Evolutionary conservation across 2,329 filamentous ascomycete species (phyloP), one percentile per base, ranked within the genome.

Genomic region (Blastomyces emzantsi): DNA sequence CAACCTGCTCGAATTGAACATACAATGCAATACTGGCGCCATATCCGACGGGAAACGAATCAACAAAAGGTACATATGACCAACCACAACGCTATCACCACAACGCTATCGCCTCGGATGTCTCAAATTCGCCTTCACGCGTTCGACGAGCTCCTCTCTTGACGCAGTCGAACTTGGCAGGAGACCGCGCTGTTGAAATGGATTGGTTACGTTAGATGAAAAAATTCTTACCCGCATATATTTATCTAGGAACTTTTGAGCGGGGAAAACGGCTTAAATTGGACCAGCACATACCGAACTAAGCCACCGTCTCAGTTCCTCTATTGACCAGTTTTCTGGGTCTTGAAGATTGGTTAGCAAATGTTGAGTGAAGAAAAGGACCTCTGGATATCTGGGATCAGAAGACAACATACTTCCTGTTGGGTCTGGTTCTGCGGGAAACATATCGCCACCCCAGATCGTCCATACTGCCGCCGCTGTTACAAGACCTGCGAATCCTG

Each of bases 361-460:
- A 36, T 39, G n/a, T 7, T 11, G 6, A 39, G 11, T 39, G 28
- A 33, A 33, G 4, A 8, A 15, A 19, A 28, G 51, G 51, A 13
- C 9, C 36, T 39, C 1, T 28, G 51, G 17, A 19, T 22, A 39
- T 22, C 30, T n/a, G 19, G 15, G 19, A 39, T 17, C 8, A 36
- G 5, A 28, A 39, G 58, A 52, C 51, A 81, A 78, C 51, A 79
- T 85, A 79, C 90, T 83, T 65, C 92, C 92, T 36, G 80, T 90
- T n/a, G 92, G 91, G 73, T 96, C 92, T 58, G 80, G 65, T 67
- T 86, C 80, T 3, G 83, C 76, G 0, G 92, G 92, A 71, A 97
- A 96, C 71, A 97, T 83, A 67, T 93, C 90, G 62, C 85, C 83
- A 63, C 91, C 91, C 87, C 89, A 95, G 70, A 97, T 93, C 22